Base-by-base conservation (phyloP, 2,329 filamentous ascomycete species). In the Penicillium hordei region DNA sequence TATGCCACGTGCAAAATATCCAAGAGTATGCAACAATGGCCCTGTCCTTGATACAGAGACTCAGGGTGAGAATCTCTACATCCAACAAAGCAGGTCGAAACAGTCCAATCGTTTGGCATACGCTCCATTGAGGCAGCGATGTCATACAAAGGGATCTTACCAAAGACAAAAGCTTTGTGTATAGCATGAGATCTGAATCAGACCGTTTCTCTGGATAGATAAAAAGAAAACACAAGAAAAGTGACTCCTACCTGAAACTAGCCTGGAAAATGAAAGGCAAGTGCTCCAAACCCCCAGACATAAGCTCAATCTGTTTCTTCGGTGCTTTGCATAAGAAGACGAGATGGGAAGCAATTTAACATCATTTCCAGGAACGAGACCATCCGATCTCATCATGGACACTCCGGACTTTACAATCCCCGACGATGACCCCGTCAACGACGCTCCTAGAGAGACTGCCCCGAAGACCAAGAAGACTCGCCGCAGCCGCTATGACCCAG, bases 361-460 rank as follows among this genome's bases (percentile, higher is more conserved):
- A 39, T 43, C 13, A 40, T 27, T 25, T 29, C 33, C n/a, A 34
- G 45, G 10, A 42, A 23, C 17, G 17, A 25, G 7, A 51, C 6
- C 25, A 19, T 29, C 19, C 13, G 31, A 48, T 13, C 34, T 23
- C 29, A 42, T 21, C 27, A 57, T 48, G 42, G 29, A 53, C 23
- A 21, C 42, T 10, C 10, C 34, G 29, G 13, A 33, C 36, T 13
- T 34, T 10, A 42, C 10, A 21, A 48, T 29, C 19, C 42, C 34
- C 8, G 33, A 21, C 34, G 33, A 38, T 13, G 21, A 21, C 13
- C 21, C 2, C 21, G 15, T 40, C 21, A 76, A 74, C 57, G 82
- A 38, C 10, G 13, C 86, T 5, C 21, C 27, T 13, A 34, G 27
- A 13, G 36, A 53, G 15, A 27, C 17, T 9, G 75, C 10, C 23